phyloP scores from a whole-genome alignment of 2,329 filamentous ascomycete genomes.

The Penicillium palitans region DNA sequence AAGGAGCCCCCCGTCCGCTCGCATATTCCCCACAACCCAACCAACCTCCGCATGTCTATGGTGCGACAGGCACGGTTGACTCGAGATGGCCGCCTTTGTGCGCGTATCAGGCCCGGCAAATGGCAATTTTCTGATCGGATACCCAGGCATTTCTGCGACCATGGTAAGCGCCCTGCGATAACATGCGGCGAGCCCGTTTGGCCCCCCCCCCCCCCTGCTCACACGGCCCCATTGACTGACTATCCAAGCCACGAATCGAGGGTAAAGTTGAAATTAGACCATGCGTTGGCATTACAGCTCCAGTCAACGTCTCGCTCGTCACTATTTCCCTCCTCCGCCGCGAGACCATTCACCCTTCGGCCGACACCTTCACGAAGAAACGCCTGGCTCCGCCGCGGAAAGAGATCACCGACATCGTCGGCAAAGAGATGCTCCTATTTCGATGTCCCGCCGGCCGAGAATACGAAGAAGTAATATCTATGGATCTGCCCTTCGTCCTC shows the following conservation, averaged over 20 bases:
- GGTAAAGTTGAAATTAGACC: constrained; percentile 97
- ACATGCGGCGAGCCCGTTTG: background rate
- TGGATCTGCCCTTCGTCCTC: constrained; percentile 96
- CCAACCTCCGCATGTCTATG: constrained; percentile 38
- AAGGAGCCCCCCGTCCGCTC: constrained; percentile 23
- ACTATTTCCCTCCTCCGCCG: constrained; percentile 90
- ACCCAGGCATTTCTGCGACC: constrained; percentile 96
- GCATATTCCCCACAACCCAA: constrained; percentile 29
- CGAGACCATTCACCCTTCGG: constrained; percentile 94
- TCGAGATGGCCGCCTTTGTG: constrained; percentile 74
- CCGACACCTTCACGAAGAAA: constrained; percentile 90
- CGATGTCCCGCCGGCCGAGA: constrained; percentile 81
- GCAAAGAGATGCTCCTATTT: constrained; percentile 91
- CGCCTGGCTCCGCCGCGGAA: constrained; percentile 86
- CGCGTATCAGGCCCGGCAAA: constrained; percentile 97
- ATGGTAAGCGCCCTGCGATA: constrained; percentile 64
- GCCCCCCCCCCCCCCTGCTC: constrained; percentile 3
- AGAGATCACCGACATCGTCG: constrained; percentile 88
- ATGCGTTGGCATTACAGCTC: constrained; percentile 77
- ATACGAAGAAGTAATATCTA: constrained; percentile 83
- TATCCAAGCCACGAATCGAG: constrained; percentile 81
- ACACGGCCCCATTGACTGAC: constrained; percentile 13
- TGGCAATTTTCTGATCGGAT: constrained; percentile 93
- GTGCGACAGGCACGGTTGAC: constrained; percentile 40
- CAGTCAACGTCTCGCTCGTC: constrained; percentile 87